These are phyloP conservation scores for Acanthamoeba castellanii DNA, from an alignment of 208 protist species.

Conservation along the genomic window DNA sequence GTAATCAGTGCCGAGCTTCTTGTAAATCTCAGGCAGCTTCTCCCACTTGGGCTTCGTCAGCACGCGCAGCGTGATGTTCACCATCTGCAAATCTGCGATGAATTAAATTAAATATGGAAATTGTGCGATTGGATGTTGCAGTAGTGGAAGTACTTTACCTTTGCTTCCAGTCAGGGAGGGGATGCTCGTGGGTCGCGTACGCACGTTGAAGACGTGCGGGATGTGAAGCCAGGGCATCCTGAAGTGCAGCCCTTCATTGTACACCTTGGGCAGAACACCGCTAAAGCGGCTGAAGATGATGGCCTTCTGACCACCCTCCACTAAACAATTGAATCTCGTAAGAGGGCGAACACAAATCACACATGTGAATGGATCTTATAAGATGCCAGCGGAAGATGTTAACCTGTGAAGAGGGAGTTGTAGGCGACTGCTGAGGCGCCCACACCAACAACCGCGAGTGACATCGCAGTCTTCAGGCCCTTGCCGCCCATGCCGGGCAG, in stretches of 20 bases:
- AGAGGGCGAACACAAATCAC: not conserved
- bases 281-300: conserved; percentile 98
- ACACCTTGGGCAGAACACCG: conserved; percentile 95
- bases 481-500: conserved; percentile 29
- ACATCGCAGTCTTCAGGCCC: not conserved
- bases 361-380: not conserved
- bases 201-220: conserved; percentile 97
- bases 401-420: conserved; percentile 63
- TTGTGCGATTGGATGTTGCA: conserved; percentile 57
- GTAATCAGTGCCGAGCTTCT: conserved; percentile 97
- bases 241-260: conserved; percentile 96
- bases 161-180: conserved; percentile 89
- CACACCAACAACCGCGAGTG: not conserved
- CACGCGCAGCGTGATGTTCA: conserved; percentile 99
- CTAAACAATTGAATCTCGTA: conserved; percentile 75
- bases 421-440: not conserved
- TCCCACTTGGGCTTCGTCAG: conserved; percentile 96
- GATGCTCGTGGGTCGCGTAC: conserved; percentile 89
- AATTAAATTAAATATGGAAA: not conserved
- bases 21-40: conserved; percentile 96
- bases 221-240: conserved; percentile 97
- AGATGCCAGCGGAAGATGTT: not conserved
- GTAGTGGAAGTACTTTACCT: conserved; percentile 86
- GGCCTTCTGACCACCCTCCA: conserved; percentile 97
- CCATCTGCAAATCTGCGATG: conserved; percentile 97